Base-by-base conservation (phyloP, 1,284 basidiomycete genomes). In the Porodaedalea pini region DNA sequence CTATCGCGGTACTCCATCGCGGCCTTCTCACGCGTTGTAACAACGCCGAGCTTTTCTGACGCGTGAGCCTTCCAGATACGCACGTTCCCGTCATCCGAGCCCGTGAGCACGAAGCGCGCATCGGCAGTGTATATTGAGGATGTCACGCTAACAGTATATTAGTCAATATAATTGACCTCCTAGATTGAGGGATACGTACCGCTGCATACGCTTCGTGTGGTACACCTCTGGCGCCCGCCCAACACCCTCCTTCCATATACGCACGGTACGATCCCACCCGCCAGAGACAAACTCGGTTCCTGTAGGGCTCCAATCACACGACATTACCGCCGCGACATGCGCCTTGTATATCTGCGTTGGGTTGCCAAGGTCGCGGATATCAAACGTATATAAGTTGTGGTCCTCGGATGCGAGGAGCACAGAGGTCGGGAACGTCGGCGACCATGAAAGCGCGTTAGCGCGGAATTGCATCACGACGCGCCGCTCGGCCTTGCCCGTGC, bases 121-220 rank as follows among this genome's bases (percentile, higher is more conserved):
- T 99, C 97, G 19, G 87, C 85, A 0, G 93, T 93, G 75, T 89
- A 98, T 64, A 83, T 77, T 37, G 85, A 88, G 43, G 86, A 84
- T 7, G 83, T 80, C 10, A 91, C 85, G 61, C 87, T 88, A 60
- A 8, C 17, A 15, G 15, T 7, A 41, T 21, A 41, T 23, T 23
- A 27, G 11, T 49, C 49, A 36, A 19, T 21, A 36, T 6, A 27
- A 17, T 7, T 19, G 39, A 29, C 51, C 25, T 21, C 17, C 17
- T 48, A 27, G 23, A 25, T 13, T 17, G 27, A 11, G 29, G 8
- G 15, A 51, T 53, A 61, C 70, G 52, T 53, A 92, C 89, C 94
- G 83, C 71, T 99, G 96, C 97, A 99, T 99, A 41, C 97, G 90
- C 75, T 98, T 98, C 23, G 94, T 96, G 74, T 99, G 96, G 70